Base-by-base conservation (phyloP, 495 filamentous ascomycete genomes). In the Pseudomonodictys pantanalensis region DNA sequence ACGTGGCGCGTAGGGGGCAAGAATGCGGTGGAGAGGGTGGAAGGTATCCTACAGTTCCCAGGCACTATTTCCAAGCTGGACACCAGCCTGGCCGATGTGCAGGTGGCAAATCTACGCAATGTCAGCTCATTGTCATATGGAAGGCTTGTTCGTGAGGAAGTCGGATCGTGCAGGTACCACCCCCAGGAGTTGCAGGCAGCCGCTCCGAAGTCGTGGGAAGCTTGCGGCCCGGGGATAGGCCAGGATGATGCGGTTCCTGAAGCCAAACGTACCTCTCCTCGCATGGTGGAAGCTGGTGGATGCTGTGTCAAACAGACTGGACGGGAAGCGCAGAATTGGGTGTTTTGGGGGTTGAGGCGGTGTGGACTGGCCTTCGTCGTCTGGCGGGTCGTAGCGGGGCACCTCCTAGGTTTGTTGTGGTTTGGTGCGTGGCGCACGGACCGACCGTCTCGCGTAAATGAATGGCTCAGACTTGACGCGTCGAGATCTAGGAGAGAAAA, bases 41-140 rank as follows among this genome's bases (percentile, higher is more conserved):
- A 32, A 65, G 55, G 42, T 8, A 23, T 45, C 88, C 70, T 85
- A 92, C 90, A 96, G 85, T 77, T 96, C 91, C 91, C 91, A 96
- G 59, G 90, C 90, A 72, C 87, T 90, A 80, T 92, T 93, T 70
- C 91, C 91, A 49, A 96, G 86, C 86, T 96, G 91, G 60, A 81
- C 84, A 78, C 91, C 91, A 78, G 91, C 91, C 80, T 96, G 91
- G 79, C 91, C 91, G 71, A 96, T 83, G 73, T 96, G 90, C 69
- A 96, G 79, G 74, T 96, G 91, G 70, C 87, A 85, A 72, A 96
- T 81, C 89, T 95, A 42, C n/a, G n/a, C n/a, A n/a, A n/a, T n/a
- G n/a, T n/a, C 51, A 30, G 12, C 3, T 15, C 12, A 3, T 5
- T 5, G 38, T 41, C 12, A n/a, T n/a, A n/a, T n/a, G n/a, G n/a